Evolutionary conservation across 345 rosid species (phyloP), one percentile per base, ranked within the genome.

Genomic region (Salix brachista): DNA sequence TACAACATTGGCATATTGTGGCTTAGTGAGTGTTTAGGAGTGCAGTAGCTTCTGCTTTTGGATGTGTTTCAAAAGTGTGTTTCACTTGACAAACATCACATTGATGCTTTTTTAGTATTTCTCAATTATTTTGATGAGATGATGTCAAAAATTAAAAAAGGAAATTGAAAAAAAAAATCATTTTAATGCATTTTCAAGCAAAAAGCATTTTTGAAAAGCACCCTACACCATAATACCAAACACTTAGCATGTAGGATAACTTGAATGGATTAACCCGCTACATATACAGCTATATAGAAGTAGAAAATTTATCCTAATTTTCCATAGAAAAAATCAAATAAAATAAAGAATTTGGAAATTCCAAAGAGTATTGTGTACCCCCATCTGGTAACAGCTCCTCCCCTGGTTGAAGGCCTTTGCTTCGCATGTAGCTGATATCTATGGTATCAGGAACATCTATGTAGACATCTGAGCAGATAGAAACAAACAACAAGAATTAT

Each of bases 371-470:
- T 76, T 41, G 70, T 83, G 73, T 87, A 88, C 94, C 96, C 30
- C 86, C 83, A 58, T 93, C 99, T 69, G 97, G 97, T 76, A 96
- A 82, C 77, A 96, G 79, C 84, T 96, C 97, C 84, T 94, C 98
- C 74, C 97, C 94, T 23, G 93, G 97, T 81, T 92, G 98, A 84
- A 89, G 86, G 69, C 99, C 99, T 81, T 90, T 91, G 88, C 98
- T 91, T 77, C 97, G 92, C 97, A 96, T 93, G 87, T 89, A 92
- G 78, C 91, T 90, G 72, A 96, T 92, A 82, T 96, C 97, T 81
- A 96, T 93, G 69, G 87, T 81, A 81, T 96, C 97, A 66, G 98
- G 98, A 74, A 96, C 98, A 90, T 91, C 97, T 66, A 94, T 86
- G 85, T 94, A 96, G 71, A 89, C 98, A 88, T 96, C 98, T 96